These are phyloP conservation scores for Roridomyces roridus DNA, from an alignment of 768 basidiomycete genomes.

Conservation along the genomic window DNA sequence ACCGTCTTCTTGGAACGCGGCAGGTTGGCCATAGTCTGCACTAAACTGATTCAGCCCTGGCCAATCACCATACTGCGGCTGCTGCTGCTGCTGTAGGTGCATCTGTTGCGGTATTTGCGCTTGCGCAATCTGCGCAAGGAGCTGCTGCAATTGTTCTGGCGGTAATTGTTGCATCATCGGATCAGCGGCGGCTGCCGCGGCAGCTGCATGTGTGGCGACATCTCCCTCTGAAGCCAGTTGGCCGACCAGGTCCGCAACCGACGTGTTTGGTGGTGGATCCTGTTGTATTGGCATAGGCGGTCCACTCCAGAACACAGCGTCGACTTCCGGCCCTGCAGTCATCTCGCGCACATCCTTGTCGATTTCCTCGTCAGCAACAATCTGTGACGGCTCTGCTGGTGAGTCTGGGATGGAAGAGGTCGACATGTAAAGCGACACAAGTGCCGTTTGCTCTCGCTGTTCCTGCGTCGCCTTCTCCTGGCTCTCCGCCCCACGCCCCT, in stretches of 20 bases:
- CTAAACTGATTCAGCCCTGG: slow-evolving; percentile 43
- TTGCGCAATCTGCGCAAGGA: slow-evolving; percentile 41
- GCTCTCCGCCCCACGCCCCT: slow-evolving; percentile 68
- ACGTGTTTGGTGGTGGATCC: slow-evolving; percentile 31
- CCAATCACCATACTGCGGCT: slow-evolving; percentile 46
- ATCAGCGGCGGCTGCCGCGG: slow-evolving; percentile 37
- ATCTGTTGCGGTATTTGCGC: slow-evolving; percentile 5
- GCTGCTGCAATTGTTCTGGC: slow-evolving; percentile 69
- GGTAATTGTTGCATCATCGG: slow-evolving; percentile 50
- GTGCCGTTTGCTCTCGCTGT: slow-evolving; percentile 77
- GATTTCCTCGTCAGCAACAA: slow-evolving; percentile 71
- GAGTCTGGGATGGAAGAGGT: slow-evolving; percentile 77
- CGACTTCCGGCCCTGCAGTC: slow-evolving; percentile 73
- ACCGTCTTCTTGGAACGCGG: slow-evolving; percentile 51
- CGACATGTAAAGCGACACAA: slow-evolving; percentile 78
- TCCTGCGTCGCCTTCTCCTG: slow-evolving; percentile 75
- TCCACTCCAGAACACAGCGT: slow-evolving; percentile 69
- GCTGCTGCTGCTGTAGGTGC: slow-evolving; percentile 35
- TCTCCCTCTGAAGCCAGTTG: slow-evolving; percentile 53
- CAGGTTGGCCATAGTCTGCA: slow-evolving; percentile 57
- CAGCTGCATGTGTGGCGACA: slow-evolving; percentile 44
- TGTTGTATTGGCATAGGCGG: slow-evolving; percentile 33
- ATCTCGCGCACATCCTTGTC: slow-evolving; percentile 68
- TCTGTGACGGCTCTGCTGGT: slow-evolving; percentile 69
- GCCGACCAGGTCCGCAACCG: slow-evolving; percentile 75